Evolutionary conservation across 139 green algal genomes (phyloP).

Genomic region (Gonium pectorale): DNA sequence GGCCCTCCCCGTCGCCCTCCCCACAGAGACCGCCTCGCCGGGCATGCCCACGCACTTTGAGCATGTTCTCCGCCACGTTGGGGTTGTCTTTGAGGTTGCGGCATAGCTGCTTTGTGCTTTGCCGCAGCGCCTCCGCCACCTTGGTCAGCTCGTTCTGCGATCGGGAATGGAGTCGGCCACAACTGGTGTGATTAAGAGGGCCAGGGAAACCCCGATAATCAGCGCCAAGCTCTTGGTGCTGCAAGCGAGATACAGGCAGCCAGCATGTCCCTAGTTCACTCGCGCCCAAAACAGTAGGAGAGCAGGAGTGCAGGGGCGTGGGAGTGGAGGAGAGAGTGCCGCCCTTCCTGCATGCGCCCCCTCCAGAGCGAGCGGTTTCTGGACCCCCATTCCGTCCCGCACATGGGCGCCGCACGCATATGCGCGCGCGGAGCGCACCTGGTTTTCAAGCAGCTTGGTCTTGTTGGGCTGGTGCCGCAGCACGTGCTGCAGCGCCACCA

Average conservation of each 20-base stretch:
- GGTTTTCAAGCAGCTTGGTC: slow-evolving; percentile 72
- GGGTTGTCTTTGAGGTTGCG: slow-evolving; percentile 88
- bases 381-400: not conserved
- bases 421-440: slow-evolving; percentile 41
- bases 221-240: too few relatives aligned
- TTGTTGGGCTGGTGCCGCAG: slow-evolving; percentile 79
- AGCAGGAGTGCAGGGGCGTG: too few relatives aligned
- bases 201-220: too few relatives aligned
- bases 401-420: not conserved
- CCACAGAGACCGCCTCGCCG: too few relatives aligned
- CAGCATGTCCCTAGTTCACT: too few relatives aligned
- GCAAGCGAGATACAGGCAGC: too few relatives aligned
- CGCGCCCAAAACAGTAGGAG: too few relatives aligned
- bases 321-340: too few relatives aligned
- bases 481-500: slow-evolving; percentile 68
- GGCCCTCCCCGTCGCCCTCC: too few relatives aligned
- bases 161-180: not conserved
- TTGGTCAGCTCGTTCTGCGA: slow-evolving; percentile 71
- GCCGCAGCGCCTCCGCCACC: slow-evolving; percentile 74
- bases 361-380: too few relatives aligned
- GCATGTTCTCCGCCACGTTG: slow-evolving; percentile 87
- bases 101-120: slow-evolving; percentile 80
- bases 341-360: too few relatives aligned
- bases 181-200: too few relatives aligned
- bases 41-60: slow-evolving; percentile 61